Percentiles rank a stretch among this genome's conserved stretches.
Evolutionary conservation across 1,284 basidiomycete genomes (phyloP).

Genomic region (Wallemia mellicola): DNA sequence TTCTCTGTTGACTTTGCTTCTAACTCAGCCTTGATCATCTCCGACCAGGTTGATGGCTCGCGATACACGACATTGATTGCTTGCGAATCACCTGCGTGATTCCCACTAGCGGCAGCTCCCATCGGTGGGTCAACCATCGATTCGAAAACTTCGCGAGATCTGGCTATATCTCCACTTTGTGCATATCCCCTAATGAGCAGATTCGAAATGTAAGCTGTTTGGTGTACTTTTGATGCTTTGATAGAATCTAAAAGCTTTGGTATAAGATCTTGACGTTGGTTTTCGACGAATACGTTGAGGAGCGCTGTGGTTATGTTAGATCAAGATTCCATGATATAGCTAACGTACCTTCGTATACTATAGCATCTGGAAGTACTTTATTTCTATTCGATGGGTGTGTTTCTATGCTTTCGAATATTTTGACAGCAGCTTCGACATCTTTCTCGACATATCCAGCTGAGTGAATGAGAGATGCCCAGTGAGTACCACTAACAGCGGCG

Average conservation of each 20-base stretch:
- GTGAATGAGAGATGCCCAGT: constrained; percentile 78
- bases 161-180: constrained; percentile 32
- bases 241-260: constrained; percentile 37
- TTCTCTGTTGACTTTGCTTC: constrained; percentile 37
- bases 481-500: constrained; percentile 43
- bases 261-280: constrained; percentile 49
- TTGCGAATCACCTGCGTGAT: constrained; percentile 39
- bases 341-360: constrained; percentile 36
- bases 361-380: constrained; percentile 36
- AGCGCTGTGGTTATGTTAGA: constrained; percentile 23
- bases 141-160: constrained; percentile 52
- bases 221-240: constrained; percentile 32
- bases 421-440: constrained; percentile 44
- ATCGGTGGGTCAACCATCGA: constrained; percentile 40
- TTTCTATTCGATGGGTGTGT: constrained; percentile 18
- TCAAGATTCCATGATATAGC: not conserved
- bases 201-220: constrained; percentile 92
- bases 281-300: constrained; percentile 55
- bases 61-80: constrained; percentile 3
- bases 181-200: constrained; percentile 70
- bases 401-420: constrained; percentile 46
- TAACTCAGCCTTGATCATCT: constrained; percentile 79
- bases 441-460: constrained; percentile 55
- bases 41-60: constrained; percentile 64
- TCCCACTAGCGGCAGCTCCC: constrained; percentile 65